Evolutionary conservation across 2,329 filamentous ascomycete genomes (phyloP).

Genomic region (Aspergillus piperis): DNA sequence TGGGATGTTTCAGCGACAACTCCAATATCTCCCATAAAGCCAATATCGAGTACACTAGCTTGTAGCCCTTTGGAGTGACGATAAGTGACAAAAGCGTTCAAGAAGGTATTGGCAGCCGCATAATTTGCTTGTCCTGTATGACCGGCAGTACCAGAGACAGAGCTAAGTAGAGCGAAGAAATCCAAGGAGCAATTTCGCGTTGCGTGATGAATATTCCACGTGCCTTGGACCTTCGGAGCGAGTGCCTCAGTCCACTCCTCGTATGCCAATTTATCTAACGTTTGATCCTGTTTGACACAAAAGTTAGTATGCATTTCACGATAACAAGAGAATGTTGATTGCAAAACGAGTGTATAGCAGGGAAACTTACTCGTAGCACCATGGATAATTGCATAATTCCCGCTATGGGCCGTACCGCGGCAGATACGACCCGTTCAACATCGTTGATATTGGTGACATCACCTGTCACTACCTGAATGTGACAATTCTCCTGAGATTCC

Average conservation of each 20-base stretch:
- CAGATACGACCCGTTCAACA: slow-evolving; percentile 19
- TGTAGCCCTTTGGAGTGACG: slow-evolving; percentile 24
- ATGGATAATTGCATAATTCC: slow-evolving; percentile 27
- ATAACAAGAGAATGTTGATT: no score
- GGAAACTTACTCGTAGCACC: not conserved
- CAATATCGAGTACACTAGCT: slow-evolving; percentile 28
- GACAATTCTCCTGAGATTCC: slow-evolving; percentile 20
- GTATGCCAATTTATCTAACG: slow-evolving; percentile 37
- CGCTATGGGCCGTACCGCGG: slow-evolving; percentile 15
- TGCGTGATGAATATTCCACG: slow-evolving; percentile 32
- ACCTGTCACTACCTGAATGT: slow-evolving; percentile 15
- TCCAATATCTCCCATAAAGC: slow-evolving; percentile 30
- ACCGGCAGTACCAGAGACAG: slow-evolving; percentile 33
- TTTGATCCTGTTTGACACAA: slow-evolving; percentile 12
- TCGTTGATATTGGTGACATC: slow-evolving; percentile 23
- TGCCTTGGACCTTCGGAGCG: slow-evolving; percentile 37
- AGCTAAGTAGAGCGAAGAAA: slow-evolving; percentile 36
- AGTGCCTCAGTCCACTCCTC: slow-evolving; percentile 34
- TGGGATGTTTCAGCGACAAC: slow-evolving; percentile 12
- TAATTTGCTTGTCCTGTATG: slow-evolving; percentile 48
- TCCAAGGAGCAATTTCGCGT: slow-evolving; percentile 11
- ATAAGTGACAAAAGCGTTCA: slow-evolving; percentile 31
- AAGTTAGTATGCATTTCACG: no score
- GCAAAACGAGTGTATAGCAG: no score
- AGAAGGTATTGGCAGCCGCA: slow-evolving; percentile 36